These are phyloP conservation scores for Coprinopsis sp. DNA, from an alignment of 768 basidiomycete genomes.

Conservation along the genomic window DNA sequence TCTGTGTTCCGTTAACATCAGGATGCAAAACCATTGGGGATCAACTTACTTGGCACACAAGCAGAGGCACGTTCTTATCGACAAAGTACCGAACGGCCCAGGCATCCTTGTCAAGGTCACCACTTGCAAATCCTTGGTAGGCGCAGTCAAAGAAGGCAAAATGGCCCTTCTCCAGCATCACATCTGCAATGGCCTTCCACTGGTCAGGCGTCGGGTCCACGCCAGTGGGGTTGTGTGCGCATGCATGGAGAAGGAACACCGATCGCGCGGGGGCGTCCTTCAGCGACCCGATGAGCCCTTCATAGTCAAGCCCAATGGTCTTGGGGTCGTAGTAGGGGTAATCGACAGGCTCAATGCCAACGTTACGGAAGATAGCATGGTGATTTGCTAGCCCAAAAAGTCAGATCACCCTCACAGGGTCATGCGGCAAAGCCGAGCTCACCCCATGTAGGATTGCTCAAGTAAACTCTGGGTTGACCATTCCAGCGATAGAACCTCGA, in stretches of 20 bases:
- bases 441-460: constrained; percentile 97
- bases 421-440: constrained; percentile 24
- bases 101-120: constrained; percentile 86
- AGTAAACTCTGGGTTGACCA: constrained; percentile 62
- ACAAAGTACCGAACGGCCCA: constrained; percentile 90
- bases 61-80: constrained; percentile 63
- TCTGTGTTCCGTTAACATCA: constrained; percentile 38
- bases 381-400: constrained; percentile 62
- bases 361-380: constrained; percentile 84
- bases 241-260: constrained; percentile 87
- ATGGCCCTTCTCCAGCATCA: constrained; percentile 69
- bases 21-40: not conserved
- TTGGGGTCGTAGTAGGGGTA: constrained; percentile 94
- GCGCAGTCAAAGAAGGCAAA: constrained; percentile 94
- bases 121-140: constrained; percentile 96
- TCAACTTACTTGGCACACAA: constrained; percentile 77
- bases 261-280: constrained; percentile 67
- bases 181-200: constrained; percentile 74
- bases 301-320: constrained; percentile 83
- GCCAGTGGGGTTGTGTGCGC: constrained; percentile 96
- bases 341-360: constrained; percentile 78
- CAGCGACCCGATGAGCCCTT: constrained; percentile 58
- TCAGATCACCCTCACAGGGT: constrained; percentile 8
- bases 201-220: constrained; percentile 89
- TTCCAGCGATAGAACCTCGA: constrained; percentile 76